phyloP scores from a whole-genome alignment of 371 early-diverging fungal genomes.

The Mortierella sp. region DNA sequence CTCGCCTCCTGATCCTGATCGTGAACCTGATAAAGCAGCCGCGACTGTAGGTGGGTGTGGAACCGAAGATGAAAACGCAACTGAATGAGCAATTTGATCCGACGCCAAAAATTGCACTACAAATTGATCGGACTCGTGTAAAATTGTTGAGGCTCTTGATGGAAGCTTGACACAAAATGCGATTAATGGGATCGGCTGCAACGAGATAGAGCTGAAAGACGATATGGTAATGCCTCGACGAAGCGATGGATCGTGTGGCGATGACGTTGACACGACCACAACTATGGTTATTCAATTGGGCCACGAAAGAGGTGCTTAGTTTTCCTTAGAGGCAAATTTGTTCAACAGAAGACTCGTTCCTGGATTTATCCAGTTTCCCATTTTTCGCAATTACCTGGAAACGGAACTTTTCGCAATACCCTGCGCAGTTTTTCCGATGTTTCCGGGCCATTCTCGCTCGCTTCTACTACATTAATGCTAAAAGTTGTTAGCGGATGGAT shows the following conservation, averaged over 20 bases:
- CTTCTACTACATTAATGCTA: background rate
- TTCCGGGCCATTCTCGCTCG: slow-evolving; percentile 2
- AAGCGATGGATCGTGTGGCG: slow-evolving; percentile 55
- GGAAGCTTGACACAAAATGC: slow-evolving; percentile 76
- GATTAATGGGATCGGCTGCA: slow-evolving; percentile 73
- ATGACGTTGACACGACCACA: slow-evolving; percentile 68
- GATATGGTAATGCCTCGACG: slow-evolving; percentile 78
- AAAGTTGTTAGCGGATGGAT: background rate
- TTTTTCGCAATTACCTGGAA: slow-evolving; percentile 58
- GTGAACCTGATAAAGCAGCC: background rate
- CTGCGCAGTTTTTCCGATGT: slow-evolving; percentile 64
- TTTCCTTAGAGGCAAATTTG: background rate
- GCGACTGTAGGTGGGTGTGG: slow-evolving; percentile 21
- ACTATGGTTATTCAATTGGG: slow-evolving; percentile 40
- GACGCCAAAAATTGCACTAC: slow-evolving; percentile 70
- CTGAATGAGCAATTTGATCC: slow-evolving; percentile 72
- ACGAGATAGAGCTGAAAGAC: slow-evolving; percentile 79
- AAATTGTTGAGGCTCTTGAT: slow-evolving; percentile 69
- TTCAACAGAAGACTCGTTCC: background rate
- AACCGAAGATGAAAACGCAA: slow-evolving; percentile 74
- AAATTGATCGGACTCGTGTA: slow-evolving; percentile 71
- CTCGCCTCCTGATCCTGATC: background rate
- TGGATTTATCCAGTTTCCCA: background rate
- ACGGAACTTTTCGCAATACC: slow-evolving; percentile 76
- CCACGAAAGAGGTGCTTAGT: background rate